Conservation (phyloP, 148 eudicot species). For the Mesembryanthemum crystallinum region DNA sequence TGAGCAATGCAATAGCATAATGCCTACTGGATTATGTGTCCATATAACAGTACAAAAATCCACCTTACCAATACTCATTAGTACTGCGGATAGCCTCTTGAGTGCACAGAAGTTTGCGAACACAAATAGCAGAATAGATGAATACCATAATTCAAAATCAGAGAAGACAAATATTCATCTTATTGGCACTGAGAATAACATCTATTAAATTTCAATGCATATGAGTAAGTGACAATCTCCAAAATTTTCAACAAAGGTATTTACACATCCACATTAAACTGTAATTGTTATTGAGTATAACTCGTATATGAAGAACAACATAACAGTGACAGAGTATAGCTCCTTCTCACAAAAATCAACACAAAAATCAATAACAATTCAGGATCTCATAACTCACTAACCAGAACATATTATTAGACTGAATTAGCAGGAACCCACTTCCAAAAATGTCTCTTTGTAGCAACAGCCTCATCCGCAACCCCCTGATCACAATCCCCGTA, state of each 20-base stretch:
- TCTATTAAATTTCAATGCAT: neutral
- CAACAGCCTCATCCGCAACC: constrained; percentile 48
- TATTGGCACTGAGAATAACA: neutral
- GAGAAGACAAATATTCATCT: neutral
- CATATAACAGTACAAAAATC: no score
- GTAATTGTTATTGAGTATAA: neutral
- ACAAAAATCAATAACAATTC: constrained; percentile 2
- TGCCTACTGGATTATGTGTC: no score
- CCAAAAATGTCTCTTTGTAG: constrained; percentile 81
- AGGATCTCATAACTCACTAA: constrained; percentile 39
- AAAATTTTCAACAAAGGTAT: constrained; percentile 14
- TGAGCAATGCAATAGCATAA: no score
- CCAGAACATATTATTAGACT: constrained; percentile 28
- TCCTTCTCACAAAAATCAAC: neutral
- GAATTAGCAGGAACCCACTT: constrained; percentile 73
- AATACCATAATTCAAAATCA: neutral
- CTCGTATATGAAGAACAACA: constrained; percentile 11
- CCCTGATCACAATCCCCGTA: constrained; percentile 43
- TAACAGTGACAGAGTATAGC: neutral
- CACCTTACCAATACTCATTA: no score
- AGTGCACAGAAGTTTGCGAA: neutral
- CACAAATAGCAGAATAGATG: neutral
- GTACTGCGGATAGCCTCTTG: no score
- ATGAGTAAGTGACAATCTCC: constrained; percentile 11
- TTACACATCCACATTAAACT: constrained; percentile 28